A percentile compares a stretch with the other conserved stretches of the same genome.
Evolutionary conservation across 2,329 filamentous ascomycete genomes (phyloP).

Genomic region (Lachnellula occidentalis): DNA sequence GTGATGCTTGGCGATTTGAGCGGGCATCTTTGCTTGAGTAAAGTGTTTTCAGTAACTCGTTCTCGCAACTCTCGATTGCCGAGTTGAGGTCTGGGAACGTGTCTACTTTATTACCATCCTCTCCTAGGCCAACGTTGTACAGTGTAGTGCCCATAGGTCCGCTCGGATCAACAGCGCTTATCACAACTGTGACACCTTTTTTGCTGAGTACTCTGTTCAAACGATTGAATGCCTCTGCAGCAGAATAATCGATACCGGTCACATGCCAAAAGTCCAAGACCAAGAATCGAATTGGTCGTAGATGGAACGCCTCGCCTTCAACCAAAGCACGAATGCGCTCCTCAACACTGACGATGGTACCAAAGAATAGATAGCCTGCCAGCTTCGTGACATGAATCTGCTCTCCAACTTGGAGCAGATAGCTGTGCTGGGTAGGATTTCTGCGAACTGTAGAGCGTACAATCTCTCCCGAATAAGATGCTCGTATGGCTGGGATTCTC

Average conservation of each 20-base stretch:
- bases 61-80: slow-evolving; percentile 90
- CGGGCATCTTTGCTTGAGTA: slow-evolving; percentile 63
- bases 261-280: slow-evolving; percentile 87
- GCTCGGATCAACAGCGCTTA: slow-evolving; percentile 75
- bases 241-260: slow-evolving; percentile 90
- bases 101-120: slow-evolving; percentile 66
- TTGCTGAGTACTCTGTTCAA: slow-evolving; percentile 78
- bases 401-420: slow-evolving; percentile 74
- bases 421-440: slow-evolving; percentile 83
- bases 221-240: slow-evolving; percentile 88
- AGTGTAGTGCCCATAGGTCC: slow-evolving; percentile 73
- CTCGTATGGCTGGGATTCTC: slow-evolving; percentile 79
- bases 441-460: slow-evolving; percentile 89
- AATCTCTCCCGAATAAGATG: slow-evolving; percentile 83
- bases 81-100: slow-evolving; percentile 89
- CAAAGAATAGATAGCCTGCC: slow-evolving; percentile 94
- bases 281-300: slow-evolving; percentile 79
- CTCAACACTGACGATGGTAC: slow-evolving; percentile 93
- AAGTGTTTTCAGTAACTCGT: slow-evolving; percentile 78
- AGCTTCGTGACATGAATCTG: slow-evolving; percentile 92
- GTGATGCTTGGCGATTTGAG: slow-evolving; percentile 38
- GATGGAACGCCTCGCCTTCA: slow-evolving; percentile 72
- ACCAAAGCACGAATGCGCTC: slow-evolving; percentile 78
- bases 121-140: slow-evolving; percentile 75
- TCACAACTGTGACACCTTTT: slow-evolving; percentile 71